Percentiles rank a stretch among this genome's conserved stretches.
phyloP scores from a whole-genome alignment of 1,284 basidiomycete species.

The Pulchroboletus neoregius region DNA sequence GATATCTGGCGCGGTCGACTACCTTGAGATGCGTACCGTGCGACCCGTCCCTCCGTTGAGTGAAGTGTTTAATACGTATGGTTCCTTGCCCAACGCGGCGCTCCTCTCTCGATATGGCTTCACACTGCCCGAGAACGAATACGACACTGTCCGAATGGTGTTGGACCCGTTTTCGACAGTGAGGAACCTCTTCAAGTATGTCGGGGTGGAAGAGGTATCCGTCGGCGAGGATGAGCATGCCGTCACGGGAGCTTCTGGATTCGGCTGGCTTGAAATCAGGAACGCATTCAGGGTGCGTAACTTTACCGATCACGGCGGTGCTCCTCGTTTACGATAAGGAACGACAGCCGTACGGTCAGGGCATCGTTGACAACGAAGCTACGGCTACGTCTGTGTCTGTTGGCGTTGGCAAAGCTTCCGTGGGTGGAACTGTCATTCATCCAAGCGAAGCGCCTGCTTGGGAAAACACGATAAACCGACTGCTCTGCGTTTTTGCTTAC shows the following conservation, averaged over 20 bases:
- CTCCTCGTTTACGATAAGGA: conserved; percentile 23
- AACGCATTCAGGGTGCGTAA: conserved; percentile 28
- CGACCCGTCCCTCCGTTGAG: conserved; percentile 45
- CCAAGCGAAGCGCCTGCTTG: conserved; percentile 11
- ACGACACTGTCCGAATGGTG: conserved; percentile 31
- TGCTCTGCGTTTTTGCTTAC: conserved; percentile 21
- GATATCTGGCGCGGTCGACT: conserved; percentile 34
- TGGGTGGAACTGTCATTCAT: background rate
- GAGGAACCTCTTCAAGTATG: conserved; percentile 11
- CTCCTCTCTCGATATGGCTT: conserved; percentile 37
- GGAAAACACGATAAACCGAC: conserved; percentile 14
- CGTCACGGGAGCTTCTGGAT: conserved; percentile 12
- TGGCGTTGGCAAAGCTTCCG: conserved; percentile 3
- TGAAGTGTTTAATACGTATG: conserved; percentile 88
- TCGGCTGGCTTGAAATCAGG: conserved; percentile 19
- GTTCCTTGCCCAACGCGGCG: conserved; percentile 36
- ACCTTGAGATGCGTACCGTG: conserved; percentile 66
- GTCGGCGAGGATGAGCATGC: conserved; percentile 10
- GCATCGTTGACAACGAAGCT: conserved; percentile 14
- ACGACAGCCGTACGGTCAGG: conserved; percentile 20
- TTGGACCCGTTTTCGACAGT: conserved; percentile 18
- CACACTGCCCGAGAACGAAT: conserved; percentile 32
- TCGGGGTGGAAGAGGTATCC: conserved; percentile 7
- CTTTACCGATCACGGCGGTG: conserved; percentile 26
- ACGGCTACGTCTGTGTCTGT: background rate